Conservation (phyloP, 768 basidiomycete species). For the Xanthoconium stramineum region DNA sequence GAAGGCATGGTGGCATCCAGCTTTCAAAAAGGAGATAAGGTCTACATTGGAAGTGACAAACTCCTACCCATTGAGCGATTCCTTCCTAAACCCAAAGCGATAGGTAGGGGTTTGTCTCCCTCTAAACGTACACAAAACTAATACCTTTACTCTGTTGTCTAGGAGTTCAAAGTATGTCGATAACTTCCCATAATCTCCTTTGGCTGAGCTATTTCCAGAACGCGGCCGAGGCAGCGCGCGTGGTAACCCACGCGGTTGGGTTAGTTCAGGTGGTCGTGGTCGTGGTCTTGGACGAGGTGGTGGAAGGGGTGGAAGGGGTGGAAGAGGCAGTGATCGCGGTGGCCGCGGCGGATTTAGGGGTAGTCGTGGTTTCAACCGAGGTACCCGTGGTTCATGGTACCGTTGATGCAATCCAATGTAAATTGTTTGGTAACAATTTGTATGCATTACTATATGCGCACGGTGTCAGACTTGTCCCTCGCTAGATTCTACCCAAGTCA, state of each 20-base stretch:
- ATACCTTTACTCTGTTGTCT: constrained; percentile 11
- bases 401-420: background rate
- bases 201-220: constrained; percentile 40
- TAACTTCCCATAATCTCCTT: constrained; percentile 1
- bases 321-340: constrained; percentile 38
- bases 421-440: no score
- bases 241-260: constrained; percentile 27
- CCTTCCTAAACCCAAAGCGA: constrained; percentile 90
- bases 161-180: constrained; percentile 25
- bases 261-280: constrained; percentile 23
- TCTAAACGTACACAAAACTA: constrained; percentile 4
- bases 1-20: constrained; percentile 93
- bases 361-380: constrained; percentile 39
- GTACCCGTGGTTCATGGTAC: constrained; percentile 48
- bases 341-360: constrained; percentile 48
- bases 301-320: constrained; percentile 37
- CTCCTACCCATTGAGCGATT: constrained; percentile 95
- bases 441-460: no score
- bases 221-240: constrained; percentile 40
- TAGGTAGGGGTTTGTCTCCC: constrained; percentile 49
- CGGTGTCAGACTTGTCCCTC: no score
- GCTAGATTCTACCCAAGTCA: no score
- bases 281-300: constrained; percentile 38
- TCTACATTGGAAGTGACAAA: constrained; percentile 97
- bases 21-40: constrained; percentile 97